Conservation (phyloP, 768 basidiomycete species). For the Termitomyces sp. region DNA sequence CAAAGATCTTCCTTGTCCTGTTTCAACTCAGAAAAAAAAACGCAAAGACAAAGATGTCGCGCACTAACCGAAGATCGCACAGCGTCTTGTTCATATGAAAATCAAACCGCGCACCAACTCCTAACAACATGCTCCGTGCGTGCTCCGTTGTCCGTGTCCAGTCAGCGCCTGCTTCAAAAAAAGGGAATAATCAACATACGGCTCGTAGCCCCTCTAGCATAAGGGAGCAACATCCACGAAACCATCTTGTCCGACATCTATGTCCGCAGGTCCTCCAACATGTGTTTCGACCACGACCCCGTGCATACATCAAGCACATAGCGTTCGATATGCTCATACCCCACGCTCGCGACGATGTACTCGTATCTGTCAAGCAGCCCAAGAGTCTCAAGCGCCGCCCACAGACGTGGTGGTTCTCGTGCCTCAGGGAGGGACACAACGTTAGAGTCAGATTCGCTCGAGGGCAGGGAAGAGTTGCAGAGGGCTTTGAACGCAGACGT, state of each 20-base stretch:
- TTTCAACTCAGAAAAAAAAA: not conserved
- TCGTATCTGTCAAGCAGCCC: conserved; percentile 83
- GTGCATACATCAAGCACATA: conserved; percentile 63
- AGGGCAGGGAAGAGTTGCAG: too few species aligned
- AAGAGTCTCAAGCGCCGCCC: conserved; percentile 61
- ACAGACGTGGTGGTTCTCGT: conserved; percentile 27
- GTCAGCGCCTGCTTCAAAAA: not conserved
- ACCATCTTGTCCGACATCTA: conserved; percentile 83
- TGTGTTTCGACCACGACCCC: conserved; percentile 62
- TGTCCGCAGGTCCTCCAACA: conserved; percentile 52
- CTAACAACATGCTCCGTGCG: conserved; percentile 64
- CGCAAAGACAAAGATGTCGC: not conserved
- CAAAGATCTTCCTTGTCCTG: conserved; percentile 83
- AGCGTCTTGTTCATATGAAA: conserved; percentile 91
- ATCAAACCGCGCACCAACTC: conserved; percentile 80
- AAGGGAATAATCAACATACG: conserved; percentile 29
- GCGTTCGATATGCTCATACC: conserved; percentile 80
- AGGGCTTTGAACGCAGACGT: too few species aligned
- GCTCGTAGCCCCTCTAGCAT: conserved; percentile 58
- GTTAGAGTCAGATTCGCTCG: conserved; percentile 19
- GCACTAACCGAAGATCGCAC: conserved; percentile 73
- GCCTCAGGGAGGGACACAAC: conserved; percentile 14
- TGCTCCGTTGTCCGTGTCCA: conserved; percentile 64
- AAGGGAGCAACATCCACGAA: conserved; percentile 81
- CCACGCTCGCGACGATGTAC: conserved; percentile 74